These are phyloP conservation scores for Pseudoneurospora amorphoporcata DNA, from an alignment of 495 filamentous ascomycete species.

Conservation along the genomic window DNA sequence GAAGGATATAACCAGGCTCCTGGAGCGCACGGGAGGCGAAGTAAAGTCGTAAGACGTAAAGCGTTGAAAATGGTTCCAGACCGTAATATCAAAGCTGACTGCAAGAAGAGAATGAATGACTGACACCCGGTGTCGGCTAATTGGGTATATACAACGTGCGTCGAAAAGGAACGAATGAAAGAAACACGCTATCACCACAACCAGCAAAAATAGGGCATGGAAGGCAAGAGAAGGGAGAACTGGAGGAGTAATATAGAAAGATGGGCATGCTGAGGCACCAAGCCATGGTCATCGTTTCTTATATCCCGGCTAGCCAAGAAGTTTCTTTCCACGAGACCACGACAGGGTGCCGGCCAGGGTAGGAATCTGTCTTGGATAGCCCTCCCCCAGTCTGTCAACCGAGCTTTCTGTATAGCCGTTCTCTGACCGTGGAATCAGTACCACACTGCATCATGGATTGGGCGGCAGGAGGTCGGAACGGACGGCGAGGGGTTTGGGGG, in stretches of 20 bases:
- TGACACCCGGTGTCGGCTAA: constrained; percentile 30
- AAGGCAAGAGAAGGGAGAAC: constrained; percentile 12
- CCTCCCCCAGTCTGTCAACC: constrained; percentile 6
- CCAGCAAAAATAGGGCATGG: constrained; percentile 25
- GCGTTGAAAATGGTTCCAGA: constrained; percentile 37
- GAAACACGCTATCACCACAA: constrained; percentile 37
- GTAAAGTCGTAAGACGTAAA: constrained; percentile 10
- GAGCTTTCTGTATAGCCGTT: constrained; percentile 11
- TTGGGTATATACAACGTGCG: constrained; percentile 26
- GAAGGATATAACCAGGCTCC: constrained; percentile 7
- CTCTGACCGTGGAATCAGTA: constrained; percentile 13
- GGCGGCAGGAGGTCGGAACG: constrained; percentile 17
- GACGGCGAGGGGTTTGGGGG: constrained; percentile 16
- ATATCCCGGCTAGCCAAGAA: constrained; percentile 26
- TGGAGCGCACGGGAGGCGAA: constrained; percentile 9
- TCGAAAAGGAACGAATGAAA: constrained; percentile 41
- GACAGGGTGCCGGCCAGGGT: background rate
- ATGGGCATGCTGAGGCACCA: constrained; percentile 7
- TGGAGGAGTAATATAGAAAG: constrained; percentile 15
- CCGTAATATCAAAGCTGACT: constrained; percentile 24
- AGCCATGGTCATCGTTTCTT: constrained; percentile 35
- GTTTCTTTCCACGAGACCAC: constrained; percentile 11
- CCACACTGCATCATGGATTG: constrained; percentile 17
- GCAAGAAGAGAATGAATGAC: constrained; percentile 32
- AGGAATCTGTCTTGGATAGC: constrained; percentile 1